Evolutionary conservation across 169 alveolate genomes (phyloP).

Genomic region (Blepharisma undulans): DNA sequence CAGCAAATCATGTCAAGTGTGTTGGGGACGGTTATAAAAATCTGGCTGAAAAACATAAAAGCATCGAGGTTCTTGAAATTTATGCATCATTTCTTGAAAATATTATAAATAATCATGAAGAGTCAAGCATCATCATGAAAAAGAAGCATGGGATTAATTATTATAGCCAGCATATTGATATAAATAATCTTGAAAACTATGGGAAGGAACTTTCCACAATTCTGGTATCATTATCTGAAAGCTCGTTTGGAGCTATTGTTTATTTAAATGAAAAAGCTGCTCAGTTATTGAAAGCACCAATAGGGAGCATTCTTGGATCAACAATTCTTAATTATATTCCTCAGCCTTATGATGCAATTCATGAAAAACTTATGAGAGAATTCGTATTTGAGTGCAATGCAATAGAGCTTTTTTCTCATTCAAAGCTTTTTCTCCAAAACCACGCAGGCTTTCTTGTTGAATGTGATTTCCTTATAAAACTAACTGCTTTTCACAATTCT

Average conservation of each 20-base stretch:
- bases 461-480: not conserved
- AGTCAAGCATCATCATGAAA: not conserved
- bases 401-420: not conserved
- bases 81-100: not conserved
- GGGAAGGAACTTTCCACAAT: not conserved
- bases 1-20: not conserved
- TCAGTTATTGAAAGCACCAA: not conserved
- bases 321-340: not conserved
- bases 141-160: not conserved
- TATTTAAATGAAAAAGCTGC: not conserved
- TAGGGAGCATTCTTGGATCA: not conserved
- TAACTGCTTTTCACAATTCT: not conserved
- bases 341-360: not conserved
- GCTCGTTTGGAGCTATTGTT: not conserved
- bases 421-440: not conserved
- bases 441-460: constrained; percentile 3
- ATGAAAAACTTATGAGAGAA: not conserved
- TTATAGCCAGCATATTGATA: not conserved
- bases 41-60: not conserved
- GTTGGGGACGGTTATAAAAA: not conserved
- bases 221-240: not conserved
- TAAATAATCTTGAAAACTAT: not conserved
- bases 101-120: not conserved
- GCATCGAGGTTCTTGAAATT: not conserved
- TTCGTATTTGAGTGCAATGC: not conserved